Base-by-base conservation (phyloP, 1,139 yeast species). In the Magnusiomyces sp. region DNA sequence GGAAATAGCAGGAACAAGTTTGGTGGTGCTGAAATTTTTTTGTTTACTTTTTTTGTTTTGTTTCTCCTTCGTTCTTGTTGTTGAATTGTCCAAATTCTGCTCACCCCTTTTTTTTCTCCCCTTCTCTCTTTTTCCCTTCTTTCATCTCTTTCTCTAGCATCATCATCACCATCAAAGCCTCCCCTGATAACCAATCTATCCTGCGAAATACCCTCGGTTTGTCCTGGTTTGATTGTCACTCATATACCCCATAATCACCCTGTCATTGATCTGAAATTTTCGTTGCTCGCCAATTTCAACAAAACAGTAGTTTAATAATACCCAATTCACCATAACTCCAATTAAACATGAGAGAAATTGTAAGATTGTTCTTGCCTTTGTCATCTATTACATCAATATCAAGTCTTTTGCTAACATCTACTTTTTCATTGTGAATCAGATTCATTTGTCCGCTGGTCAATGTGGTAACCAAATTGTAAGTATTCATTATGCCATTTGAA, bases 381-480 rank as follows among this genome's bases (percentile, higher is more conserved):
- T 34, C 11, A 4, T 34, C 5, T 34, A 5, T 13, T 34, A n/a
- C 16, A 5, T 34, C 16, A 34, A 34, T 10, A n/a, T 14, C 4
- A 4, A 13, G 9, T 34, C 4, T n/a, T 34, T 14, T 34, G 37
- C 37, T 34, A 34, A 34, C 37, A 34, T 10, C 4, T 37, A 29
- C 16, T 37, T 7, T 2, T 19, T 34, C 19, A 29, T 38, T 10
- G 13, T 37, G 36, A 55, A 46, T 65, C 40, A 81, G 88, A 84
- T 86, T 70, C 95, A 86, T 72, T 78, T 86, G 71, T 87, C 95
- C 55, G 83, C 95, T 52, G 95, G 95, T 72, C 95, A 87, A 74
- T 87, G 95, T 81, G 95, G 95, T 81, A 87, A 87, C 78, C 95
- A 87, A 74, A 85, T 87, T 61, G 84, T 79, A 74, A 60, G 83